phyloP scores from a whole-genome alignment of 2,329 filamentous ascomycete genomes.

The Leptodontidium sp. region DNA sequence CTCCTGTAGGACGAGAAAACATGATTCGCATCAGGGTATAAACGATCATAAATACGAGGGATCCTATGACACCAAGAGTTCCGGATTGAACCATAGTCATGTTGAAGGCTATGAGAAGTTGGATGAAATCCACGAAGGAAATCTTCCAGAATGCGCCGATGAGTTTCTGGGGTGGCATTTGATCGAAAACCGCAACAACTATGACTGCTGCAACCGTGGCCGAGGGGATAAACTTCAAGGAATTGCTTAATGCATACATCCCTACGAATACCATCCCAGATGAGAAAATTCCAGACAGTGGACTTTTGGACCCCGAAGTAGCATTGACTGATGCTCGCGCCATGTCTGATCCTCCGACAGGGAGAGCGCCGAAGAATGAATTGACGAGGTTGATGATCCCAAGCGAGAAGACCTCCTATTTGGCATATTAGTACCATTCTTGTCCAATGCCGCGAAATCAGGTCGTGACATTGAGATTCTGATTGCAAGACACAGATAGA shows the following conservation, averaged over 20 bases:
- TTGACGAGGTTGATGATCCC: slow-evolving; percentile 71
- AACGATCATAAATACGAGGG: slow-evolving; percentile 30
- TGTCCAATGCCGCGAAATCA: too few species aligned
- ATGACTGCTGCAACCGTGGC: slow-evolving; percentile 71
- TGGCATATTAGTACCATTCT: too few species aligned
- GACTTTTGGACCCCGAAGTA: slow-evolving; percentile 67
- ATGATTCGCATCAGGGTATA: slow-evolving; percentile 36
- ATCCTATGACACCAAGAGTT: slow-evolving; percentile 56
- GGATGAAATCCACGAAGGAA: slow-evolving; percentile 69
- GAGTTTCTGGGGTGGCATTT: slow-evolving; percentile 30
- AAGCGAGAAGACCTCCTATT: slow-evolving; percentile 65
- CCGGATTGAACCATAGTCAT: slow-evolving; percentile 68
- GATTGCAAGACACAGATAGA: too few species aligned
- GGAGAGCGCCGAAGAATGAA: slow-evolving; percentile 70
- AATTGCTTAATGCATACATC: slow-evolving; percentile 66
- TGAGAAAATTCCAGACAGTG: slow-evolving; percentile 66
- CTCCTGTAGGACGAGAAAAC: slow-evolving; percentile 29
- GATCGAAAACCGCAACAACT: slow-evolving; percentile 49
- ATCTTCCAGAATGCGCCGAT: slow-evolving; percentile 69
- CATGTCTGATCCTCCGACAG: slow-evolving; percentile 72
- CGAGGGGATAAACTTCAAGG: slow-evolving; percentile 74
- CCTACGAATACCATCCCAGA: slow-evolving; percentile 68
- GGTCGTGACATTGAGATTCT: too few species aligned
- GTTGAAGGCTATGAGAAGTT: slow-evolving; percentile 70
- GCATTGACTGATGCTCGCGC: slow-evolving; percentile 73